phyloP scores from a whole-genome alignment of 148 eudicot genomes.

The Dysphania ambrosioides region DNA sequence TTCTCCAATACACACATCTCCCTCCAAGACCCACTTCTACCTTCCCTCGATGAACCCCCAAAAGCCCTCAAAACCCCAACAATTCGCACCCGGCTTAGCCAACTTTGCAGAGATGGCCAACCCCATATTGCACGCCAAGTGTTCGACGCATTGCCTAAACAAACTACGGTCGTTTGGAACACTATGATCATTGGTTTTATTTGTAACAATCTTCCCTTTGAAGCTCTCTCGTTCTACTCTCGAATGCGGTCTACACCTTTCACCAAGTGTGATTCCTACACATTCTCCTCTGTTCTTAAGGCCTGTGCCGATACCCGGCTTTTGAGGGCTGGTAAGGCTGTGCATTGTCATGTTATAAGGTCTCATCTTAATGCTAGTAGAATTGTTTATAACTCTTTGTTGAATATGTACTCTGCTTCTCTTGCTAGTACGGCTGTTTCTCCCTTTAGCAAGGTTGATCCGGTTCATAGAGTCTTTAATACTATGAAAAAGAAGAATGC shows the following conservation, averaged over 20 bases:
- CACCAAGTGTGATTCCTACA: slow-evolving; percentile 54
- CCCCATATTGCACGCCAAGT: slow-evolving; percentile 66
- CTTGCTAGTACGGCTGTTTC: slow-evolving; percentile 20
- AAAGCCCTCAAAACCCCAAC: slow-evolving; percentile 47
- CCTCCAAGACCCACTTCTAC: slow-evolving; percentile 15
- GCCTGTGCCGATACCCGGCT: slow-evolving; percentile 74
- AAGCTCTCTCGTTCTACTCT: slow-evolving; percentile 59
- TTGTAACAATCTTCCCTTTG: slow-evolving; percentile 63
- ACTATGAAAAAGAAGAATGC: slow-evolving; percentile 61
- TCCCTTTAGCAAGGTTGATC: slow-evolving; percentile 33
- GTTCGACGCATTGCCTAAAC: slow-evolving; percentile 76
- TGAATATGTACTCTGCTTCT: slow-evolving; percentile 80
- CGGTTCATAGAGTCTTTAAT: slow-evolving; percentile 55
- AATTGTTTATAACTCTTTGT: slow-evolving; percentile 75
- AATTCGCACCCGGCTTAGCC: slow-evolving; percentile 61
- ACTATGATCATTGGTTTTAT: slow-evolving; percentile 78
- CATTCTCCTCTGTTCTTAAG: slow-evolving; percentile 77
- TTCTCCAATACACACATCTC: slow-evolving; percentile 6
- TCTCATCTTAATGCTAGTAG: slow-evolving; percentile 52
- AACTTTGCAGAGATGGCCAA: slow-evolving; percentile 62
- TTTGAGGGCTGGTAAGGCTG: slow-evolving; percentile 60
- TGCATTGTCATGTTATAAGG: slow-evolving; percentile 70
- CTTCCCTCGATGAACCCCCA: slow-evolving; percentile 25
- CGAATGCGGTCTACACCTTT: slow-evolving; percentile 36
- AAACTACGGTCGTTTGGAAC: slow-evolving; percentile 85